These are phyloP conservation scores for Breviolum minutum DNA, from an alignment of 73 alveolate species.

Conservation along the genomic window DNA sequence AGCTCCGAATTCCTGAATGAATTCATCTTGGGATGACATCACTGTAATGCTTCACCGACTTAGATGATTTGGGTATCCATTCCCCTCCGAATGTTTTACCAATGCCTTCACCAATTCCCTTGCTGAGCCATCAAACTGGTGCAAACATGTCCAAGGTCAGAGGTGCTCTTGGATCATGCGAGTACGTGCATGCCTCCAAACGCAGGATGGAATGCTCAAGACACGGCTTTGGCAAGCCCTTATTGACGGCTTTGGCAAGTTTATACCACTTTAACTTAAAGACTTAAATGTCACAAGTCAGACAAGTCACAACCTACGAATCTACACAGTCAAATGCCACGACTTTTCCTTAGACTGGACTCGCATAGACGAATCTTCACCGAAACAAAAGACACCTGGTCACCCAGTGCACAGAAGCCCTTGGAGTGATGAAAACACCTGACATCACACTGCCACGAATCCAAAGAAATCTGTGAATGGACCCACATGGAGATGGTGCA, in stretches of 20 bases:
- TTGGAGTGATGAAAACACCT: slow-evolving; percentile 91
- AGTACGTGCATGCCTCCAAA: slow-evolving; percentile 65
- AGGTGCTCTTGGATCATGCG: slow-evolving; percentile 87
- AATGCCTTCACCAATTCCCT: no score
- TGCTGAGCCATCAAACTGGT: not conserved
- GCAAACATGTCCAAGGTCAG: slow-evolving; percentile 90
- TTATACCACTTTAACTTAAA: not conserved
- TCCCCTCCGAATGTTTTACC: no score
- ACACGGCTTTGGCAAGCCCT: not conserved
- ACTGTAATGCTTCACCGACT: no score
- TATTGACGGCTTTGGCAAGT: not conserved
- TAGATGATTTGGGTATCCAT: no score
- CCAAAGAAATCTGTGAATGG: no score
- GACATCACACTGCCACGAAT: no score
- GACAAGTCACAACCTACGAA: not conserved
- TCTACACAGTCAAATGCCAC: not conserved
- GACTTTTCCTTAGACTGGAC: no score
- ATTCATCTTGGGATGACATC: no score
- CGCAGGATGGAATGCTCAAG: not conserved
- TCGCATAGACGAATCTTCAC: not conserved
- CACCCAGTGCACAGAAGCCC: slow-evolving; percentile 82
- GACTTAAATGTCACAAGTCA: no score
- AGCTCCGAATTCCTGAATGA: no score
- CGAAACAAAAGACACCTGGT: not conserved
- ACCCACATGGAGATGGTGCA: no score